Base-by-base conservation (phyloP, 2,329 filamentous ascomycete genomes). In the Microdochium nivale region DNA sequence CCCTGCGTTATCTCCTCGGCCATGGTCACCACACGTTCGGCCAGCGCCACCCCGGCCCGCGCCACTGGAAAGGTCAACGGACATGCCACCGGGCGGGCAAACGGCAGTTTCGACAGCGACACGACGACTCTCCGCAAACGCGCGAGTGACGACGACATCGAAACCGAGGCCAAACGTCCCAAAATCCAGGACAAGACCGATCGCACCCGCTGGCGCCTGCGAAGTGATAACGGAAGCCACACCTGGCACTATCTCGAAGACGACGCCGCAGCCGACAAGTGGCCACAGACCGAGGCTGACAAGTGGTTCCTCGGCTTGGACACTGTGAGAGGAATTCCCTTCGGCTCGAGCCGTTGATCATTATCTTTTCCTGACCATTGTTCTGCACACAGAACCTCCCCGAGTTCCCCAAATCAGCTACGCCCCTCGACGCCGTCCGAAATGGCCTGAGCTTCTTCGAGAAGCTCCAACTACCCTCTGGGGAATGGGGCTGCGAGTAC, bases 401-500 rank as follows among this genome's bases (percentile, higher is more conserved):
- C 1, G 72, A 81, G 3, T 81, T 96, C 0, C 81, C 85, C 23
- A 73, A 77, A 53, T 76, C 92, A 3, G 81, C 82, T 55, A 90
- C 76, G 2, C 86, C 92, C 4, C 76, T 94, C 52, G 81, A 94
- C 57, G 77, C 89, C 3, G 90, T 89, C 2, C 75, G 78, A 54
- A 99, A 99, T 71, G 90, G 87, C 35, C 77, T 97, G 51, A 74
- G 80, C 3, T 97, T 96, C 74, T 96, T 95, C 72, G 88, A 91
- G 52, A 81, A 92, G 56, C 80, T 97, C 24, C 94, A 99, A 67
- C 77, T 96, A 1, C 83, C 86, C 14, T 86, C 89, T 1, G 94
- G 94, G 4, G 89, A 96, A 64, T 99, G 94, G 94, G 94, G 79
- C 4, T 97, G 92, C 72, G 94, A 99, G 67, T 99, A 99, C 71